Evolutionary conservation across 2,329 filamentous ascomycete genomes (phyloP), one percentile per base, ranked within the genome.

Genomic region (Ceratocystis cacaofunesta): DNA sequence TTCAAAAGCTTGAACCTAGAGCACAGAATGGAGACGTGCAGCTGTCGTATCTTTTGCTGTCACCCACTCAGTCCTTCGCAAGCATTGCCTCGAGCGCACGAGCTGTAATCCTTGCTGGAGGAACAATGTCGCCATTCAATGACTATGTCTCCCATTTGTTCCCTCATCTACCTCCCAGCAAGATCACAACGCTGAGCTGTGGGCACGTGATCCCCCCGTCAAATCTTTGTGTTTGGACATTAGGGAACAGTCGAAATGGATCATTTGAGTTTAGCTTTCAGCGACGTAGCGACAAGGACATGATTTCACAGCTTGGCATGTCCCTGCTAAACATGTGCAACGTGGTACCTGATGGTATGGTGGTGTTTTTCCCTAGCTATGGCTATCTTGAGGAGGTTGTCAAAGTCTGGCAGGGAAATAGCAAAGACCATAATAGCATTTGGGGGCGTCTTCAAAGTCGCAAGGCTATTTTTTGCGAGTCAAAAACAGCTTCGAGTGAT

Each of bases 361-460:
- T 99, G 0, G 85, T 92, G 0, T 99, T 99, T 78, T 97, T 99
- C 70, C 92, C 94, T 0, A 96, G 91, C 74, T 97, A 99, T 73
- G 83, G 88, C 8, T 97, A 96, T 73, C 82, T 99, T 0, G 86
- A 91, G 61, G 83, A 85, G 60, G 89, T 95, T 5, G 76, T 87
- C 5, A 72, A 75, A 1, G 76, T 77, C 0, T 92, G 89, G 88
- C 79, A 83, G 69, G 72, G 70, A 69, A 75, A 67, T 63, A 69
- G 69, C 17, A 64, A 69, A 1, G 66, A 66, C 5, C 64, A 72
- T 2, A 76, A 76, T 55, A 75, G 77, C 0, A 72, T 87, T 5
- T 89, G 85, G 83, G 79, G 84, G 7, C 76, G 79, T 1, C 73
- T 92, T 1, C 73, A 75, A 50, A 70, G 74, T 0, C 80, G 80